Conservation (phyloP, 331 rosid species). For the Malus hybrid region DNA sequence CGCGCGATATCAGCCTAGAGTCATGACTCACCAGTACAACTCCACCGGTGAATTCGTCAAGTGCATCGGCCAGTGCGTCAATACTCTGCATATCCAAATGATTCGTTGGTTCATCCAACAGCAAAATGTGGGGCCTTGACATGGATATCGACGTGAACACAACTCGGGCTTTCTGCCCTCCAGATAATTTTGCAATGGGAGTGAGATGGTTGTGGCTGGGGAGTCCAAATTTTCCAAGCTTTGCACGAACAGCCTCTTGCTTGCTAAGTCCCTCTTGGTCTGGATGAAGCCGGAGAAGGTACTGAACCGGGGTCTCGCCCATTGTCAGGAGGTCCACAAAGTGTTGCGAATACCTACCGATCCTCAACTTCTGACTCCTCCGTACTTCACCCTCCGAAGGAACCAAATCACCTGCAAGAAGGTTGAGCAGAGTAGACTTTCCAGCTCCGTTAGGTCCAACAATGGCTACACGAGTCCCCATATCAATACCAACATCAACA, state of each 20-base stretch:
- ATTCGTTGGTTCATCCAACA: slow-evolving; percentile 85
- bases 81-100: slow-evolving; percentile 92
- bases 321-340: slow-evolving; percentile 76
- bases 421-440: slow-evolving; percentile 75
- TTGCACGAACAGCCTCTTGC: slow-evolving; percentile 50
- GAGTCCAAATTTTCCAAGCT: slow-evolving; percentile 42
- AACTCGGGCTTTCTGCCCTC: slow-evolving; percentile 79
- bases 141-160: slow-evolving; percentile 83
- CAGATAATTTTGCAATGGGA: slow-evolving; percentile 74
- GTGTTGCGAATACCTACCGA: slow-evolving; percentile 81
- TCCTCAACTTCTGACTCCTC: slow-evolving; percentile 80
- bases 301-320: slow-evolving; percentile 84
- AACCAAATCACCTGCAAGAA: slow-evolving; percentile 74
- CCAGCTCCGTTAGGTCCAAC: slow-evolving; percentile 93
- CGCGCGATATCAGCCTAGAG: slow-evolving; percentile 75
- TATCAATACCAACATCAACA: slow-evolving; percentile 86
- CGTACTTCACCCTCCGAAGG: slow-evolving; percentile 64
- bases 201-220: slow-evolving; percentile 93
- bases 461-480: slow-evolving; percentile 89
- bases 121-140: slow-evolving; percentile 81
- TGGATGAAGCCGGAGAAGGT: slow-evolving; percentile 83
- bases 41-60: slow-evolving; percentile 82
- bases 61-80: slow-evolving; percentile 81
- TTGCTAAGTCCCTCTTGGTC: slow-evolving; percentile 82
- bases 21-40: slow-evolving; percentile 89